These are phyloP conservation scores for Hypholoma sublateritium DNA, from an alignment of 768 basidiomycete species.

Conservation along the genomic window DNA sequence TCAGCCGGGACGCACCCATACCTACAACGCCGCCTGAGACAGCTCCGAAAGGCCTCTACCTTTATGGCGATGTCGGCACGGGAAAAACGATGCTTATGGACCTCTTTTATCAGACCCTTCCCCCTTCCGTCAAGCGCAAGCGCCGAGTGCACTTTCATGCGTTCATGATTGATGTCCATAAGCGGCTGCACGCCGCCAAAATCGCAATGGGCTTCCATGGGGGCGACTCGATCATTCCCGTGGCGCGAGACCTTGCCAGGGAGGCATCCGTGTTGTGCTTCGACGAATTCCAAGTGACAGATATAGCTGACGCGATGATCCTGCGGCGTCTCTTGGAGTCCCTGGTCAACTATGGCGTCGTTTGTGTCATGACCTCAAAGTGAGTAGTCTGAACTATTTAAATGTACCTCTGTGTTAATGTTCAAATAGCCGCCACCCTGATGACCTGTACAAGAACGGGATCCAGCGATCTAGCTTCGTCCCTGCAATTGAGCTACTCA, in stretches of 20 bases:
- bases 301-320: slow-evolving; percentile 99
- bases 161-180: slow-evolving; percentile 99
- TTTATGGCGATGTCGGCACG: slow-evolving; percentile 95
- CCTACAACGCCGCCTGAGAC: slow-evolving; percentile 45
- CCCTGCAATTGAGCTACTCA: slow-evolving; percentile 92
- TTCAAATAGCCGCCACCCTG: slow-evolving; percentile 82
- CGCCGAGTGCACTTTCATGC: slow-evolving; percentile 97
- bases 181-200: slow-evolving; percentile 84
- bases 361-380: slow-evolving; percentile 98
- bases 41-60: slow-evolving; percentile 86
- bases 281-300: slow-evolving; percentile 98
- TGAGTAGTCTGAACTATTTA: slow-evolving; percentile 39
- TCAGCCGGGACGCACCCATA: slow-evolving; percentile 35
- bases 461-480: slow-evolving; percentile 95
- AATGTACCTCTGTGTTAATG: neutral
- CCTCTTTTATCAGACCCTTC: slow-evolving; percentile 86
- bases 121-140: slow-evolving; percentile 62
- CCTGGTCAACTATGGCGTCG: slow-evolving; percentile 85
- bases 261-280: slow-evolving; percentile 90
- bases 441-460: slow-evolving; percentile 97
- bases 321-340: slow-evolving; percentile 84
- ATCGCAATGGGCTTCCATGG: slow-evolving; percentile 62
- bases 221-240: slow-evolving; percentile 84
- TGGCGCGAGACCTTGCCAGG: slow-evolving; percentile 82
- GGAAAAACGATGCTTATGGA: slow-evolving; percentile 99